Conservation (phyloP, 192 early-diverging fungal genomes). For the Umbelopsis isabellina region DNA sequence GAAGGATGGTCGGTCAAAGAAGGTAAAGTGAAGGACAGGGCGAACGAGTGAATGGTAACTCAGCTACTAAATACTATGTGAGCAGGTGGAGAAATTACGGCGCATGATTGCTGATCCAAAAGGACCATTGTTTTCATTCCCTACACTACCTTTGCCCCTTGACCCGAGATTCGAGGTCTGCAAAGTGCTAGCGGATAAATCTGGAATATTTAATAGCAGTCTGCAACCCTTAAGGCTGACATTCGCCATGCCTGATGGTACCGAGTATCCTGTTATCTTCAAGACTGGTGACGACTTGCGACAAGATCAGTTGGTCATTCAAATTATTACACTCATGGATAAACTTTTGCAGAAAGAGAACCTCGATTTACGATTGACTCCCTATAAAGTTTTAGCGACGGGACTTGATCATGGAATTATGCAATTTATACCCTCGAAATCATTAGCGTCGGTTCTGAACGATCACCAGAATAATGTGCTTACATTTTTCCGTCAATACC, state of each 20-base stretch:
- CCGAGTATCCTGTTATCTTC: conserved; percentile 94
- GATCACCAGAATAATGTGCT: conserved; percentile 86
- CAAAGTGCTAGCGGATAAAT: conserved; percentile 83
- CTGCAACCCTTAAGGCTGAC: conserved; percentile 86
- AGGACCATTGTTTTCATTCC: conserved; percentile 78
- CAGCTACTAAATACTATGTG: background rate
- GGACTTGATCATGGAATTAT: conserved; percentile 94
- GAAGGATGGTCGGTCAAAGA: conserved; percentile 86
- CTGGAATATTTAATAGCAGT: conserved; percentile 89
- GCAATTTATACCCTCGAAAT: conserved; percentile 90
- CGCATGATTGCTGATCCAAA: conserved; percentile 82
- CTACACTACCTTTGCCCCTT: conserved; percentile 85
- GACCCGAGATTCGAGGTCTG: conserved; percentile 89
- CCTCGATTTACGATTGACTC: conserved; percentile 89
- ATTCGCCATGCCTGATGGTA: conserved; percentile 84
- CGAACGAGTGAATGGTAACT: background rate
- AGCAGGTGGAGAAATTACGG: conserved; percentile 81
- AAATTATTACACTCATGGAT: conserved; percentile 98
- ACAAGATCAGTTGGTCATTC: conserved; percentile 94
- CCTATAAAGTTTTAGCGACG: conserved; percentile 95
- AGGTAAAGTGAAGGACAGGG: conserved; percentile 51
- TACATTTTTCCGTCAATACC: conserved; percentile 76
- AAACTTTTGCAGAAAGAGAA: conserved; percentile 93
- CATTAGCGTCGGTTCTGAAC: conserved; percentile 86
- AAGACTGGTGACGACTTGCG: conserved; percentile 94